Evolutionary conservation across 164 flowering plant species (phyloP).

Genomic region (Hamamelis virginiana): DNA sequence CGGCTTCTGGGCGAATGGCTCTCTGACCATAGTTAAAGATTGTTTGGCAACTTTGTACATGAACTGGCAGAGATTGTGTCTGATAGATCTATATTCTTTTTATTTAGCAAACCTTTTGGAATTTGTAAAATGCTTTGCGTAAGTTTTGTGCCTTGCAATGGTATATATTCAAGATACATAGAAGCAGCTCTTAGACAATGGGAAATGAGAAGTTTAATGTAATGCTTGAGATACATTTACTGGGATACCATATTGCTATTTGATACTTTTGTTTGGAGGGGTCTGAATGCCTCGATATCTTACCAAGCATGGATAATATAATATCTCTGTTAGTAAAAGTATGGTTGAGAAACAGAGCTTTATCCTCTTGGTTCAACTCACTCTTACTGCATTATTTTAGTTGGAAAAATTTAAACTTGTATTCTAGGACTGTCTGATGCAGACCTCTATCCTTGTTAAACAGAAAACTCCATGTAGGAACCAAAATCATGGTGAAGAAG

Average conservation of each 20-base stretch:
- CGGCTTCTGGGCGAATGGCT: background rate
- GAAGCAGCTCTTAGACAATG: background rate
- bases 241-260: background rate
- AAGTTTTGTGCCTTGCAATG: background rate
- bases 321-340: background rate
- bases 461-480: slow-evolving; percentile 38
- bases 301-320: background rate
- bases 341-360: background rate
- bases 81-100: background rate
- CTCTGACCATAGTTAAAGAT: background rate
- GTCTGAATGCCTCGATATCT: background rate
- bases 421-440: slow-evolving; percentile 31
- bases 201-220: background rate
- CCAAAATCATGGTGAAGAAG: slow-evolving; percentile 38
- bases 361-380: background rate
- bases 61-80: background rate
- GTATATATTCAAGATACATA: background rate
- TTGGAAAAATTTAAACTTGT: slow-evolving; percentile 6
- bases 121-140: background rate
- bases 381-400: background rate
- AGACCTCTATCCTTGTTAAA: slow-evolving; percentile 36
- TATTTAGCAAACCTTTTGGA: background rate
- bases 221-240: background rate
- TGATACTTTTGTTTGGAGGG: background rate
- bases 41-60: background rate